phyloP scores from a whole-genome alignment of 768 basidiomycete genomes.

The Hygrophoropsis aurantiaca region DNA sequence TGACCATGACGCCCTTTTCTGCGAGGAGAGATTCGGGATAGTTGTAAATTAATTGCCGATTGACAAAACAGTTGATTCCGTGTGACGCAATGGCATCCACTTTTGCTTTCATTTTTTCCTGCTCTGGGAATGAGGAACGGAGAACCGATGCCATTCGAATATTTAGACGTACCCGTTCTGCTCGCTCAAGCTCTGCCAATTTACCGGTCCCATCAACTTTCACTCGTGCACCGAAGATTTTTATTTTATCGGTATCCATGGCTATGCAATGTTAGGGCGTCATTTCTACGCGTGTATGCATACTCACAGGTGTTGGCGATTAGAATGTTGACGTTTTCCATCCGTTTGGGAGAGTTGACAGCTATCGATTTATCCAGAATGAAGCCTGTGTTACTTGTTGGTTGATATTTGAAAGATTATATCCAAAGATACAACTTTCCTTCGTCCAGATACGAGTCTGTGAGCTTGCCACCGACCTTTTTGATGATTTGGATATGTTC shows the following conservation, averaged over 20 bases:
- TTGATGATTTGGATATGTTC: slow-evolving; percentile 99
- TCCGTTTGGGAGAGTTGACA: slow-evolving; percentile 90
- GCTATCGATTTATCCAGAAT: slow-evolving; percentile 96
- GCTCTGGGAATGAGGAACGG: slow-evolving; percentile 1
- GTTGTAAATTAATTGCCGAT: slow-evolving; percentile 98
- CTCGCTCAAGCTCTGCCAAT: slow-evolving; percentile 95
- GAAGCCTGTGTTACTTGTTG: slow-evolving; percentile 59
- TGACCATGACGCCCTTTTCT: slow-evolving; percentile 92
- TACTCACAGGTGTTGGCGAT: slow-evolving; percentile 96
- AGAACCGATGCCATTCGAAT: neutral
- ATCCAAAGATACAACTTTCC: slow-evolving; percentile 42
- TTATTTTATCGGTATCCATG: slow-evolving; percentile 99
- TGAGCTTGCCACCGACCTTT: slow-evolving; percentile 98
- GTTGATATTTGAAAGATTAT: neutral
- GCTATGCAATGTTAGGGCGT: slow-evolving; percentile 47
- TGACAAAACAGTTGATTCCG: slow-evolving; percentile 96
- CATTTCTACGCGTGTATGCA: neutral
- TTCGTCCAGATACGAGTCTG: slow-evolving; percentile 97
- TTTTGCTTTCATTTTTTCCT: slow-evolving; percentile 99
- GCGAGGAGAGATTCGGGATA: slow-evolving; percentile 96
- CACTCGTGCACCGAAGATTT: slow-evolving; percentile 95
- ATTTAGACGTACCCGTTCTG: slow-evolving; percentile 68
- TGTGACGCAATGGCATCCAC: slow-evolving; percentile 92
- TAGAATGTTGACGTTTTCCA: slow-evolving; percentile 93
- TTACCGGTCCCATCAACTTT: slow-evolving; percentile 97